Conservation (phyloP, 1,284 basidiomycete genomes). For the Xerocomus nothofagi region DNA sequence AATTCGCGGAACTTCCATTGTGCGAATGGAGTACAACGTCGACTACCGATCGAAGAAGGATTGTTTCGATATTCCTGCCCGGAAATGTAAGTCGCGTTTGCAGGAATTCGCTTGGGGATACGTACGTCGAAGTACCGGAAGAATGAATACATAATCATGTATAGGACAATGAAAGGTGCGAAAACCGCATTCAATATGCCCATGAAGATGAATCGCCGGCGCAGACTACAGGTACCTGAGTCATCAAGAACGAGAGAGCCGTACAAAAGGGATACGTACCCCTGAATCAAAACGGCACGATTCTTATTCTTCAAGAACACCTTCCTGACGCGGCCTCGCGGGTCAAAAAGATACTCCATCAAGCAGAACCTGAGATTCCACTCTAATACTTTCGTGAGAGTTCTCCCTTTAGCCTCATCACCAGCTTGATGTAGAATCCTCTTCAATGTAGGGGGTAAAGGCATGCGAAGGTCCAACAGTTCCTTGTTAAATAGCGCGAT, state of each 20-base stretch:
- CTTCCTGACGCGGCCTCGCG: slow-evolving; percentile 83
- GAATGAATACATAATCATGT: slow-evolving; percentile 96
- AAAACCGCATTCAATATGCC: slow-evolving; percentile 93
- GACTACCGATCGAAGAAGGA: slow-evolving; percentile 88
- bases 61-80: slow-evolving; percentile 96
- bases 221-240: slow-evolving; percentile 52
- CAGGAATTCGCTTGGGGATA: slow-evolving; percentile 5
- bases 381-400: slow-evolving; percentile 87
- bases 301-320: slow-evolving; percentile 88
- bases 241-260: neutral
- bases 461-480: slow-evolving; percentile 83
- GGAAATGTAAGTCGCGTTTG: slow-evolving; percentile 2
- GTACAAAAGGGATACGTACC: slow-evolving; percentile 50
- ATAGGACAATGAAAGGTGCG: slow-evolving; percentile 96
- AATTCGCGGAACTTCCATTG: slow-evolving; percentile 99
- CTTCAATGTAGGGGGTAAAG: slow-evolving; percentile 62
- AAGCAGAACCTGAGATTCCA: slow-evolving; percentile 97
- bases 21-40: slow-evolving; percentile 92
- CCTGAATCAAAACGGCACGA: slow-evolving; percentile 75
- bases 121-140: slow-evolving; percentile 97
- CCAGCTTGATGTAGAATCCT: slow-evolving; percentile 44
- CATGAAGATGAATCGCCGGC: slow-evolving; percentile 92
- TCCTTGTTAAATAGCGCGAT: slow-evolving; percentile 98
- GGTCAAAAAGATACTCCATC: slow-evolving; percentile 92
- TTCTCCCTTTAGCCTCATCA: slow-evolving; percentile 65